Percentiles rank a stretch among this genome's conserved stretches.
These are phyloP conservation scores for Hymenoscyphus linearis DNA, from an alignment of 2,329 filamentous ascomycete genomes.

Conservation along the genomic window DNA sequence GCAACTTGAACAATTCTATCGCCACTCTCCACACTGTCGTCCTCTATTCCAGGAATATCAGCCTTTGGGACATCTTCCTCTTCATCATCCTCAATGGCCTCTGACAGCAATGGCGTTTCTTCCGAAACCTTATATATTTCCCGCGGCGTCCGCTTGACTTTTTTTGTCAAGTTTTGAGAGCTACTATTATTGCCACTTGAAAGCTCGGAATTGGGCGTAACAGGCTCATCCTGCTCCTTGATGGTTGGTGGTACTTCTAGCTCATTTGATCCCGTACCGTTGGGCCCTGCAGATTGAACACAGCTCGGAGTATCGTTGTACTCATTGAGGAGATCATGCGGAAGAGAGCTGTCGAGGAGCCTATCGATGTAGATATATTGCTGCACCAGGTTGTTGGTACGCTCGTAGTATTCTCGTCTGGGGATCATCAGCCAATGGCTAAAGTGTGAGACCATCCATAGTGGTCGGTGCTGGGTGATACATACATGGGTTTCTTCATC, in stretches of 20 bases:
- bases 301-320: constrained; percentile 53
- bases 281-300: constrained; percentile 8
- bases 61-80: constrained; percentile 42
- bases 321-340: constrained; percentile 85
- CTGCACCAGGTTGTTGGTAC: constrained; percentile 81
- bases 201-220: constrained; percentile 25
- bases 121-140: constrained; percentile 72
- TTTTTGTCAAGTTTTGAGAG: constrained; percentile 38
- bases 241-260: constrained; percentile 69
- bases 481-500: constrained; percentile 67
- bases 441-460: constrained; percentile 5
- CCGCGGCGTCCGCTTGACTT: constrained; percentile 73
- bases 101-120: constrained; percentile 56
- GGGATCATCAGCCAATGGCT: constrained; percentile 14
- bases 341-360: constrained; percentile 85
- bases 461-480: constrained; percentile 8
- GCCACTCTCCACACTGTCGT: constrained; percentile 68
- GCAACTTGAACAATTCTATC: constrained; percentile 76
- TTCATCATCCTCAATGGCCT: constrained; percentile 37
- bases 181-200: constrained; percentile 28
- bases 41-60: constrained; percentile 64
- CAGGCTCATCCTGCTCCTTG: constrained; percentile 54
- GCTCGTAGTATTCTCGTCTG: constrained; percentile 78
- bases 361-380: constrained; percentile 93
- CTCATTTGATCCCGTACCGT: constrained; percentile 41